Evolutionary conservation across 2,329 filamentous ascomycete genomes (phyloP).

Genomic region (Clarireedia sp.): DNA sequence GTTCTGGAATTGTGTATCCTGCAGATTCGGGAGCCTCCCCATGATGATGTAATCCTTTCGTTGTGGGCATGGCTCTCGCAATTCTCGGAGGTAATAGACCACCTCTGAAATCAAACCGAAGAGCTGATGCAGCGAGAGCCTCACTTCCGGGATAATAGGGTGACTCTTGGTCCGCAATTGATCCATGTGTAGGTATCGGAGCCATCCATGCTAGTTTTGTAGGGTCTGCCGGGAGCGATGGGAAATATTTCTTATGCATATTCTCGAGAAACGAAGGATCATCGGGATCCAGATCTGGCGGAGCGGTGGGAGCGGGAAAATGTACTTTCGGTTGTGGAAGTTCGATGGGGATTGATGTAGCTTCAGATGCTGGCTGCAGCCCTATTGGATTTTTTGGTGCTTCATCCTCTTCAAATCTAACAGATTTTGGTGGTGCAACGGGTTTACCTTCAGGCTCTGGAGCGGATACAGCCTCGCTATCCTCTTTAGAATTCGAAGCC

Average conservation of each 20-base stretch:
- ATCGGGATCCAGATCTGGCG: constrained; percentile 72
- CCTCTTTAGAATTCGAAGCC: background rate
- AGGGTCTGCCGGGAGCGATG: constrained; percentile 75
- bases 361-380: constrained; percentile 27
- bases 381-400: constrained; percentile 37
- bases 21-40: constrained; percentile 86
- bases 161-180: constrained; percentile 58
- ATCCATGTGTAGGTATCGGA: constrained; percentile 56
- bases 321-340: constrained; percentile 33
- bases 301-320: constrained; percentile 36
- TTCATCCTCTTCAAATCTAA: constrained; percentile 30
- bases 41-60: constrained; percentile 85
- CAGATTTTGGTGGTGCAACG: constrained; percentile 36
- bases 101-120: constrained; percentile 86
- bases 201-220: constrained; percentile 86
- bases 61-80: constrained; percentile 65
- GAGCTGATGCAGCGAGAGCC: constrained; percentile 62
- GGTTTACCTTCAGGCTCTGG: constrained; percentile 21
- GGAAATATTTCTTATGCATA: constrained; percentile 90
- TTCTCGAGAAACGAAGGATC: constrained; percentile 77
- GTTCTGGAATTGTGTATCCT: constrained; percentile 84
- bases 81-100: constrained; percentile 68
- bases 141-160: constrained; percentile 75
- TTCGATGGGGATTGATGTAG: constrained; percentile 50
- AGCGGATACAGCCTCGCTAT: constrained; percentile 14